These are phyloP conservation scores for Spirogloea muscicola DNA, from an alignment of 139 green algal species.

Conservation along the genomic window DNA sequence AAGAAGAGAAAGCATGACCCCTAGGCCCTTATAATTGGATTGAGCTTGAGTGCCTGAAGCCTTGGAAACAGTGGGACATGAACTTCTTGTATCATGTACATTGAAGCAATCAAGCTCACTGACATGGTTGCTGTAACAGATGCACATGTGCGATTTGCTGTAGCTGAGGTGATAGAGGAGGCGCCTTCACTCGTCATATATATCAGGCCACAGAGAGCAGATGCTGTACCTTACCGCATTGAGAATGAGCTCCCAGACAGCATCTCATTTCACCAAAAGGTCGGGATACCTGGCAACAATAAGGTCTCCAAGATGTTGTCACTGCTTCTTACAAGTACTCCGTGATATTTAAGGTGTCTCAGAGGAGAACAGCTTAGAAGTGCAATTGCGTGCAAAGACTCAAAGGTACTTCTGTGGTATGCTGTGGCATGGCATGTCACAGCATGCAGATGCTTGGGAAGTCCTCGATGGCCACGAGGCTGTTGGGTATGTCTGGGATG, in stretches of 20 bases:
- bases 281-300: no score
- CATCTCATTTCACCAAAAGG: slow-evolving; percentile 18
- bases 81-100: not conserved
- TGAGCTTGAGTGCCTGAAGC: not conserved
- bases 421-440: no score
- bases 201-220: not conserved
- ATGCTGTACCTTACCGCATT: slow-evolving; percentile 6
- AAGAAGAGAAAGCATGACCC: not conserved
- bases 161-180: slow-evolving; percentile 7
- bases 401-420: no score
- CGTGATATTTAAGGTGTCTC: no score
- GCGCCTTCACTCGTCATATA: slow-evolving; percentile 6
- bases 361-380: no score
- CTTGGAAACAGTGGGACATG: not conserved
- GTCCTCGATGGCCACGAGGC: not conserved
- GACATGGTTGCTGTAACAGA: not conserved
- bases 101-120: not conserved
- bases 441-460: not conserved
- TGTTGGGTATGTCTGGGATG: slow-evolving; percentile 16
- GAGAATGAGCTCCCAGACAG: not conserved
- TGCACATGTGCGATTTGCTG: not conserved
- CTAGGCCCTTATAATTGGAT: no score
- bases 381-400: no score
- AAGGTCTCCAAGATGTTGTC: no score
- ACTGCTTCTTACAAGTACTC: no score